Evolutionary conservation across 2,329 filamentous ascomycete species (phyloP).

Genomic region (Karstenula rhodostoma): DNA sequence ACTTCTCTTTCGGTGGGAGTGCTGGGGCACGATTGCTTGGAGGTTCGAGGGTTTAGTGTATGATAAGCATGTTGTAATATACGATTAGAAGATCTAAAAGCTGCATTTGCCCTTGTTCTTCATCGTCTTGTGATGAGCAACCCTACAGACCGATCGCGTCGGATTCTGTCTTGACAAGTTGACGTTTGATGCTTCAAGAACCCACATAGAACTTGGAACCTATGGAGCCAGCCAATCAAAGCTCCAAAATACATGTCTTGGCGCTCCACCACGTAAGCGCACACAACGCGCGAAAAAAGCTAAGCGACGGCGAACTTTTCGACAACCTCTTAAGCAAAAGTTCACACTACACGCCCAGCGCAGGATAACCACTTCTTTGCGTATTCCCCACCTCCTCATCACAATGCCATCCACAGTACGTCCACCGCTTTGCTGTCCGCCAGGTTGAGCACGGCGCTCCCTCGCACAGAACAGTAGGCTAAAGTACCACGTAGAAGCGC

Average conservation of each 20-base stretch:
- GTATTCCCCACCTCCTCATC: constrained; percentile 59
- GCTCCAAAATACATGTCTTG: constrained; percentile 22
- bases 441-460: constrained; percentile 35
- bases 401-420: constrained; percentile 93
- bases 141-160: no score
- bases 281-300: constrained; percentile 32
- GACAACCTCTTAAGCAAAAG: constrained; percentile 9
- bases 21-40: no score
- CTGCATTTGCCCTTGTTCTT: no score
- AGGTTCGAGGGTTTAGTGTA: no score
- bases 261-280: constrained; percentile 6
- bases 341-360: constrained; percentile 57
- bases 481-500: constrained; percentile 73
- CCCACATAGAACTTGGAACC: not conserved
- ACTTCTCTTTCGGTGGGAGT: not conserved
- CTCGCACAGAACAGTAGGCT: constrained; percentile 86
- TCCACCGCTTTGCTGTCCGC: constrained; percentile 97
- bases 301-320: constrained; percentile 13
- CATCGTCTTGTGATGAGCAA: no score
- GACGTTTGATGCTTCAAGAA: no score
- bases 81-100: no score
- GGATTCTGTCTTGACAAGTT: no score
- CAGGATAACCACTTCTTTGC: constrained; percentile 94
- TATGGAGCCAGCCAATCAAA: not conserved
- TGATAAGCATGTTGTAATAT: no score